Evolutionary conservation across 179 eudicot species (phyloP), one percentile per base, ranked within the genome.

Genomic region (Actinidia arguta): DNA sequence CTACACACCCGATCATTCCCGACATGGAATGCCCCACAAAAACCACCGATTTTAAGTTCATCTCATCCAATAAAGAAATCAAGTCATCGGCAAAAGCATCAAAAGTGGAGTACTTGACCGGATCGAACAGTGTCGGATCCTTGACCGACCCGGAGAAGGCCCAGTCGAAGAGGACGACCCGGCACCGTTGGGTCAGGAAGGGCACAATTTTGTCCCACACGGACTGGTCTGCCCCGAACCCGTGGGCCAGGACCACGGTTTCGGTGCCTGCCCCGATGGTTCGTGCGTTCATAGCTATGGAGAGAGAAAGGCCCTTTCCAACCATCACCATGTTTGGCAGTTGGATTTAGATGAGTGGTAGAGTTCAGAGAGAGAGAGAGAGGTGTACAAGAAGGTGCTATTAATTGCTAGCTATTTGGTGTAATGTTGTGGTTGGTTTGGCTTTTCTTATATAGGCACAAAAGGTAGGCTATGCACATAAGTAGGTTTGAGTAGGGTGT

Each of bases 21-120:
- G 94, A 84, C 94, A 92, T 93, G 12, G 97, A 92, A 76, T 93
- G 97, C 4, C 95, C 94, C 75, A 93, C 82, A 59, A 83, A 89
- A 4, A 87, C 82, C 5, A 74, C 77, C 0, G 88, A 79, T 10
- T n/a, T 75, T 73, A 93, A 31, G 9, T 89, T 78, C 88, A 92
- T 67, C 87, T 93, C 93, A 10, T 88, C 95, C 72, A 93, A 44
- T 58, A 93, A 80, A 42, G 69, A 36, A 64, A 89, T 71, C 75
- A 93, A 83, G 69, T 90, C 95, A 75, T 90, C 84, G 9, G 94
- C 93, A 76, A 89, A 93, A 27, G 83, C 91, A 59, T 79, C 88
- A 42, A 39, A 69, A 42, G 82, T 90, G 8, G 89, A 81, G 80
- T 92, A 85, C 85, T 90, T 89, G 31, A 18, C 83, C 1, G 88